Evolutionary conservation across 23 red algal genomes (phyloP), one percentile per base, ranked within the genome.

Genomic region (Gracilaria gracilis): DNA sequence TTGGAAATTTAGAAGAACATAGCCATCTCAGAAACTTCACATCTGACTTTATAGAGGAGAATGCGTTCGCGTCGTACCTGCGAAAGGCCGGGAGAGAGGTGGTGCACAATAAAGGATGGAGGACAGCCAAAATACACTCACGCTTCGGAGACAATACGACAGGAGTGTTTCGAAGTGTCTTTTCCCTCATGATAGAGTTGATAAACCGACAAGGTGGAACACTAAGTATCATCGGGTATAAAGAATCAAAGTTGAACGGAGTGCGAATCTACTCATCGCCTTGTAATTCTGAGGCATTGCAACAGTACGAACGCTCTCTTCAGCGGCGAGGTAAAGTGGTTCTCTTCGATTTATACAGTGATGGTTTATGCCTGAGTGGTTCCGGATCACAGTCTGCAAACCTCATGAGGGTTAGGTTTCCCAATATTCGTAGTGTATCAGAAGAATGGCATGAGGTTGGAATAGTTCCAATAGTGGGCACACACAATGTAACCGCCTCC

Each of bases 391-490:
- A 75, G 29, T 31, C n/a, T 42, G 71, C 71, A 1, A 75, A 75
- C 71, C 23, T 48, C 32, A 40, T 75, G 71, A 75, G 35, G 71
- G 71, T 75, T 24, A 75, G 71, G 16, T 42, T 75, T 32, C 40
- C 71, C 24, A 75, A 42, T 75, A 48, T 75, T 44, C 38, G 46
- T 9, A 35, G 32, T 19, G 23, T 24, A 47, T 31, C 71, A 6
- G 71, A 75, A 24, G 35, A 24, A 24, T 75, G 71, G 71, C 71
- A 36, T 44, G 71, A 75, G 71, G 71, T 75, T 40, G 29, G 71
- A 40, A 75, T 75, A 48, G 71, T 75, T 27, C 71, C 71, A 51
- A 75, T 27, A 48, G 20, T 24, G 29, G n/a, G 46, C 2, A 48
- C 24, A 4, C 2, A 75, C 35, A 42, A 36, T 51, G 46, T 36